Evolutionary conservation across 1,139 yeast species (phyloP).

Genomic region (Pichia sp.): DNA sequence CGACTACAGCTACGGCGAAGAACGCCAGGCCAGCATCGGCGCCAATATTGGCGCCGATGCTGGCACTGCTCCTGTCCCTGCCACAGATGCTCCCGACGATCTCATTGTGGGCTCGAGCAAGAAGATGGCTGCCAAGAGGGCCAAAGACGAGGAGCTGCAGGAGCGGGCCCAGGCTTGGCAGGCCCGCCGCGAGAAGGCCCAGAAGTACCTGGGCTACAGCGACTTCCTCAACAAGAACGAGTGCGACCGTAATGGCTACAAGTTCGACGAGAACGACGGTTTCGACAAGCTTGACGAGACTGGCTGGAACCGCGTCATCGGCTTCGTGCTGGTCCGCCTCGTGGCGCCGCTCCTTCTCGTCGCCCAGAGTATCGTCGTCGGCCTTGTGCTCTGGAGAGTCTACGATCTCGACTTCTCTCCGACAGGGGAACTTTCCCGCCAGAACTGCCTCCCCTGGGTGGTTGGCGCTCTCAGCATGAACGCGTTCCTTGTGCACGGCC

Average conservation of each 20-base stretch:
- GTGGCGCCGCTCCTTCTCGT: constrained; percentile 26
- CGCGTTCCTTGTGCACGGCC: constrained; percentile 25
- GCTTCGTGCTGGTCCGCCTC: constrained; percentile 25
- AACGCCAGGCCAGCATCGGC: background rate
- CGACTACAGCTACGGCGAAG: constrained; percentile 14
- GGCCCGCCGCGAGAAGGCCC: background rate
- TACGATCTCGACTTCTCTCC: constrained; percentile 23
- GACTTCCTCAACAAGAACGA: constrained; percentile 15
- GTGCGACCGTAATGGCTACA: constrained; percentile 9
- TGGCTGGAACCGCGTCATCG: constrained; percentile 25
- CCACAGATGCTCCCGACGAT: background rate
- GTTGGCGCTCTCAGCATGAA: constrained; percentile 21
- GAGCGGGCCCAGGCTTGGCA: constrained; percentile 2
- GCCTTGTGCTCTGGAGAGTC: constrained; percentile 22
- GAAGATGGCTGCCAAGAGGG: background rate
- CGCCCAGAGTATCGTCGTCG: constrained; percentile 20
- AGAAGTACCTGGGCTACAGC: constrained; percentile 15
- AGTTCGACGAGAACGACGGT: constrained; percentile 9
- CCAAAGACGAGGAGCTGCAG: constrained; percentile 1
- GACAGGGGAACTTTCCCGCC: constrained; percentile 13
- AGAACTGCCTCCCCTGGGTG: constrained; percentile 20
- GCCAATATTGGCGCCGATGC: background rate
- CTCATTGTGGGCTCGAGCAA: constrained; percentile 9
- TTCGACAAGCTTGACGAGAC: constrained; percentile 3
- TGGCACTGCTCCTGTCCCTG: constrained; percentile 1